Base-by-base conservation (phyloP, 192 early-diverging fungal species). In the Entomortierella lignicola region DNA sequence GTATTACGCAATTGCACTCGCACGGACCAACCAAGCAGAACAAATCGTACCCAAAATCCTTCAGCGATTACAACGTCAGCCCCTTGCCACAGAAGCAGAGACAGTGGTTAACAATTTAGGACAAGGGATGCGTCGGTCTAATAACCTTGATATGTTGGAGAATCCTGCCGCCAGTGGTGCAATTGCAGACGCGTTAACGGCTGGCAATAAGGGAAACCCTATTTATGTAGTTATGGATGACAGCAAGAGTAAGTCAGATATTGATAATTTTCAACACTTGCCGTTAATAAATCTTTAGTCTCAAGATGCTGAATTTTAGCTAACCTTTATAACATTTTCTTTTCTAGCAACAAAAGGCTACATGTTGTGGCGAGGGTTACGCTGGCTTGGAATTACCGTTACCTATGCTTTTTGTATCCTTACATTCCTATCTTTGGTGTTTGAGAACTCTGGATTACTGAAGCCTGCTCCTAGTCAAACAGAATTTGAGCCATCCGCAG, bases 361-460 rank as follows among this genome's bases (percentile, higher is more conserved):
- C 53, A 86, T 87, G 82, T 66, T 89, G 26, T 89, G 88, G 88
- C 60, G 84, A 47, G 88, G 82, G 21, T 42, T 89, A 39, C 83
- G 88, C 3, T 89, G 88, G 88, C 55, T 89, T 6, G 86, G 88
- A 31, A 86, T 89, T 18, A 87, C 88, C 29, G 81, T 89, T 1
- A 89, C 86, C 12, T 89, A 89, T 77, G 91, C 90, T 0, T 92
- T 92, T 55, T 90, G 90, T 56, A 90, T 92, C 63, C 71, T 94
- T 50, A 92, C 91, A 0, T 81, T 92, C 54, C 61, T 92, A 29
- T 91, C 89, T 31, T 47, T 92, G 12, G 85, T 88, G 4, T 74
- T 94, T 60, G 93, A 94, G 65, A 91, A 89, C 71, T 91, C 91
- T 3, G 91, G 89, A 8, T 50, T 92, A 25, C 80, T 91, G 63